Percentiles rank a stretch among this genome's conserved stretches.
Conservation (phyloP, 2,329 filamentous ascomycete species). For the Nemania bipapillata region DNA sequence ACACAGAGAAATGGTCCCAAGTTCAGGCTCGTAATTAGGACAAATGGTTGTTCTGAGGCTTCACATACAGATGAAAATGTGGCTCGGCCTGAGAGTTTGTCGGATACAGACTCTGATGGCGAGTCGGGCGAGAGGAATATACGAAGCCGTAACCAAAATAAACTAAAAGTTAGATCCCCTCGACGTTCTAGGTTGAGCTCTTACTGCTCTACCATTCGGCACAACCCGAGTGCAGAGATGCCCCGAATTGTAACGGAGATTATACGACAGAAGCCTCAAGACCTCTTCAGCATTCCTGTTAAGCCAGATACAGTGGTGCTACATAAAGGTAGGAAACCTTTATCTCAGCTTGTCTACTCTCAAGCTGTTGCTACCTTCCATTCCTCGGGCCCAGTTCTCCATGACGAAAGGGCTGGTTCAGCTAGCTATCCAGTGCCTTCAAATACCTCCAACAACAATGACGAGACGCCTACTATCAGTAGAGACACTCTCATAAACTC, state of each 20-base stretch:
- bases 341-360: slow-evolving; percentile 21
- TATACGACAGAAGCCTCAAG: slow-evolving; percentile 39
- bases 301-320: slow-evolving; percentile 37
- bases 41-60: slow-evolving; percentile 36
- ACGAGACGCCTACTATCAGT: slow-evolving; percentile 25
- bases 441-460: slow-evolving; percentile 12
- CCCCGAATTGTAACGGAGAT: slow-evolving; percentile 38
- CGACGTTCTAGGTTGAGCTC: slow-evolving; percentile 36
- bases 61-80: slow-evolving; percentile 33
- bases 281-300: slow-evolving; percentile 44
- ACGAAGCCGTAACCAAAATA: slow-evolving; percentile 35
- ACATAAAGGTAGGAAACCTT: slow-evolving; percentile 33
- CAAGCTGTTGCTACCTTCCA: slow-evolving; percentile 17
- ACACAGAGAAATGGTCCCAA: slow-evolving; percentile 44
- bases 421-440: slow-evolving; percentile 24
- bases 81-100: slow-evolving; percentile 24
- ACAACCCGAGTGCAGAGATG: slow-evolving; percentile 33
- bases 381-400: slow-evolving; percentile 1
- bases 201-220: slow-evolving; percentile 43
- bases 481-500: slow-evolving; percentile 20
- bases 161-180: slow-evolving; percentile 45
- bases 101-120: slow-evolving; percentile 29
- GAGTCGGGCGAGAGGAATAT: slow-evolving; percentile 17
- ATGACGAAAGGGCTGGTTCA: slow-evolving; percentile 10
- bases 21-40: slow-evolving; percentile 46